Evolutionary conservation across 2,329 filamentous ascomycete species (phyloP), one percentile per base, ranked within the genome.

Genomic region (Cladorrhinum sp.): DNA sequence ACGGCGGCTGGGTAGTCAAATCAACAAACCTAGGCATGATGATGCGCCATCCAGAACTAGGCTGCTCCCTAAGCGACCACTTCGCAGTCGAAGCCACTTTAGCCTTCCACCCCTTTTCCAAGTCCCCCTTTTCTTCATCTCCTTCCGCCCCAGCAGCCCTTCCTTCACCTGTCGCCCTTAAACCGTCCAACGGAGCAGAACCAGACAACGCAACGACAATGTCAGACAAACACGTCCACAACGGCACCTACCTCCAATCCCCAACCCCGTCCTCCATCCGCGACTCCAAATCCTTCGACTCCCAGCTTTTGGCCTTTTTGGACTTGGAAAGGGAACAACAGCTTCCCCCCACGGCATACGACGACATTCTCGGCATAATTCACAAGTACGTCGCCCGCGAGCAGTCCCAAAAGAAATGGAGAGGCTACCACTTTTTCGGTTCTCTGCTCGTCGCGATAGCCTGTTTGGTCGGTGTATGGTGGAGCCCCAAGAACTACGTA

Each of bases 31-130:
- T 99, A 1, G 88, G 89, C 62, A 92, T 97, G 86, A 88, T 86
- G 20, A 84, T 89, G 71, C 87, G 91, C 9, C 93, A 97, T 74
- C 91, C 92, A 0, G 85, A 84, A 1, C 80, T 97, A 1, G 82
- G 86, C 64, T 96, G 92, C 76, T 96, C 92, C 1, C 81, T 98
- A 24, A 97, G 92, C 68, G 94, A 99, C 72, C 95, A 98, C 73
- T 98, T 97, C 73, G 92, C 91, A 21, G 89, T 98, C 57, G 89
- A 94, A 72, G 87, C 91, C 5, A 92, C 91, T 0, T 80, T 98
- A 9, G 75, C 77, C 3, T 80, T 83, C 12, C 77, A 81, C 65
- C 72, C 71, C 1, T 69, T 74, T 63, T 71, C 20, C n/a, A n/a
- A n/a, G n/a, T n/a, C n/a, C n/a, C n/a, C n/a, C n/a, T n/a, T n/a